Conservation (phyloP, 164 flowering plant species). For the Akebia trifoliata region DNA sequence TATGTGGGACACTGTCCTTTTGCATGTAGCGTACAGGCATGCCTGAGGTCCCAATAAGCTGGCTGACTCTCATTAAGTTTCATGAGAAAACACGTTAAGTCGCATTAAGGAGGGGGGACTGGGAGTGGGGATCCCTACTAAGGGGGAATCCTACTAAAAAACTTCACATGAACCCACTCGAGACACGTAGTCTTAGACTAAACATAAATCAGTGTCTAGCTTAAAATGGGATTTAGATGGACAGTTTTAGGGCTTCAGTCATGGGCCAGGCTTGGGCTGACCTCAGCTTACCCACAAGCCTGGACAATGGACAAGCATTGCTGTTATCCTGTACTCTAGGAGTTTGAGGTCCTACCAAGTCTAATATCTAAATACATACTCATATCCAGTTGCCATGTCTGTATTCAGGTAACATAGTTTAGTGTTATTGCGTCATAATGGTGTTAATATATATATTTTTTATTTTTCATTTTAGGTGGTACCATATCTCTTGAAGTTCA, state of each 20-base stretch:
- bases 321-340: not conserved
- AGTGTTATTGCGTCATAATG: not conserved
- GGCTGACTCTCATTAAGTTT: too few species aligned
- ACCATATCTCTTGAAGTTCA: slow-evolving; percentile 84
- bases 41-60: too few species aligned
- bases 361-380: not conserved
- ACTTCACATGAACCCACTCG: not conserved
- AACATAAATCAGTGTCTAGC: too few species aligned
- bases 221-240: too few species aligned
- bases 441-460: slow-evolving; percentile 6
- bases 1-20: too few species aligned
- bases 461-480: slow-evolving; percentile 53
- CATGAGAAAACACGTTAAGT: too few species aligned
- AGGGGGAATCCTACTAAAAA: not conserved
- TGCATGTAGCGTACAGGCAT: too few species aligned
- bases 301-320: not conserved
- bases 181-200: too few species aligned
- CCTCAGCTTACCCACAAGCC: not conserved
- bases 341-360: not conserved
- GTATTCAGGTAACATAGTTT: not conserved
- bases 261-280: too few species aligned
- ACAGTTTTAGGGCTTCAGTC: too few species aligned
- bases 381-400: too few species aligned
- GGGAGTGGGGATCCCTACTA: not conserved
- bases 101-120: too few species aligned